phyloP scores from a whole-genome alignment of 1,284 basidiomycete genomes.

The Rhodotorula mucilaginosa region DNA sequence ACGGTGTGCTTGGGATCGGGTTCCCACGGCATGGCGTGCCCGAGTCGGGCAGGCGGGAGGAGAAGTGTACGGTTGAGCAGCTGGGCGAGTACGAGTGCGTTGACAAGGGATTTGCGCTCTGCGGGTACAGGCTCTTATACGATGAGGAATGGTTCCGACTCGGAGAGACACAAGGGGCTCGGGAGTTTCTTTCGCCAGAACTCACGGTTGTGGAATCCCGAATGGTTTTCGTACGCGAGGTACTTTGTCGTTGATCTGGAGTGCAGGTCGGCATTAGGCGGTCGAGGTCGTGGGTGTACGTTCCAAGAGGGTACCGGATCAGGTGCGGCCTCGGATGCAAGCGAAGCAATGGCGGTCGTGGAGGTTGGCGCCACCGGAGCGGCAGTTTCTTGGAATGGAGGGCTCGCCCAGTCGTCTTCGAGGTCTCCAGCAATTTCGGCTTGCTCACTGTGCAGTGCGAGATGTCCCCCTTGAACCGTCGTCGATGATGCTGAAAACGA shows the following conservation, averaged over 20 bases:
- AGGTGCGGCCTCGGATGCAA: not conserved
- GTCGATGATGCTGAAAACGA: not conserved
- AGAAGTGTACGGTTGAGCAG: slow-evolving; percentile 38
- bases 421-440: not conserved
- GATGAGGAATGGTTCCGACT: no score
- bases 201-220: slow-evolving; percentile 38
- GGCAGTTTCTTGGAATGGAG: no score
- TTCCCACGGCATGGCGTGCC: slow-evolving; percentile 29
- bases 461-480: no score
- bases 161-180: no score
- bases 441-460: not conserved
- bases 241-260: slow-evolving; percentile 1
- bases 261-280: slow-evolving; percentile 3
- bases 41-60: slow-evolving; percentile 34
- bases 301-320: not conserved
- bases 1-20: slow-evolving; percentile 4
- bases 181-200: not conserved
- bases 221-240: slow-evolving; percentile 32
- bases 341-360: no score
- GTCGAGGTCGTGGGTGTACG: slow-evolving; percentile 13
- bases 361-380: no score
- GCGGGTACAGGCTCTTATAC: not conserved
- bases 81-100: slow-evolving; percentile 30
- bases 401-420: no score
- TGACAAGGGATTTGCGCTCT: slow-evolving; percentile 37